phyloP scores from a whole-genome alignment of 2,329 filamentous ascomycete genomes.

The Aschersonia sp. region DNA sequence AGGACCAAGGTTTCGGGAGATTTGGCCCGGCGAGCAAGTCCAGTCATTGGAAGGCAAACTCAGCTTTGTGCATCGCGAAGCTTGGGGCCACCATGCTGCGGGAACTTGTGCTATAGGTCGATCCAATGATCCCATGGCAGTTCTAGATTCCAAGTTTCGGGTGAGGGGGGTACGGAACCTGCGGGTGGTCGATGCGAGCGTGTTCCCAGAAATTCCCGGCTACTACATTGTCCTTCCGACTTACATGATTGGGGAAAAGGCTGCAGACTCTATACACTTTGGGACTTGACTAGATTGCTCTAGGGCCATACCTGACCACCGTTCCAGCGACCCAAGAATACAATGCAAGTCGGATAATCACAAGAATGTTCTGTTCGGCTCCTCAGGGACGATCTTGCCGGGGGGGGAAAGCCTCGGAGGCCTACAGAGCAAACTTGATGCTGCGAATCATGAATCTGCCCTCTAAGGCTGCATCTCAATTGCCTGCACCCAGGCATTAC shows the following conservation, averaged over 20 bases:
- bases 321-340: no score
- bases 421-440: no score
- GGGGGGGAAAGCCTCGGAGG: no score
- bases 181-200: not conserved
- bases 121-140: conserved; percentile 35
- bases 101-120: conserved; percentile 40
- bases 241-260: not conserved
- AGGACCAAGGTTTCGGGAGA: conserved; percentile 25
- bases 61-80: conserved; percentile 24
- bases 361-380: no score
- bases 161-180: conserved; percentile 37
- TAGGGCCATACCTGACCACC: not conserved
- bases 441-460: no score
- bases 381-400: no score
- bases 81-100: conserved; percentile 43
- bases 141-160: conserved; percentile 38
- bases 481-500: no score
- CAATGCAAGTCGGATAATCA: no score
- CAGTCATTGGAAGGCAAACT: conserved; percentile 14
- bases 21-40: conserved; percentile 6
- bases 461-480: no score
- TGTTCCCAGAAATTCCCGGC: not conserved
- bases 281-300: not conserved
- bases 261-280: not conserved
- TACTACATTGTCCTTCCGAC: not conserved